phyloP scores from a whole-genome alignment of 164 flowering plant genomes.

The Macadamia tetraphylla region DNA sequence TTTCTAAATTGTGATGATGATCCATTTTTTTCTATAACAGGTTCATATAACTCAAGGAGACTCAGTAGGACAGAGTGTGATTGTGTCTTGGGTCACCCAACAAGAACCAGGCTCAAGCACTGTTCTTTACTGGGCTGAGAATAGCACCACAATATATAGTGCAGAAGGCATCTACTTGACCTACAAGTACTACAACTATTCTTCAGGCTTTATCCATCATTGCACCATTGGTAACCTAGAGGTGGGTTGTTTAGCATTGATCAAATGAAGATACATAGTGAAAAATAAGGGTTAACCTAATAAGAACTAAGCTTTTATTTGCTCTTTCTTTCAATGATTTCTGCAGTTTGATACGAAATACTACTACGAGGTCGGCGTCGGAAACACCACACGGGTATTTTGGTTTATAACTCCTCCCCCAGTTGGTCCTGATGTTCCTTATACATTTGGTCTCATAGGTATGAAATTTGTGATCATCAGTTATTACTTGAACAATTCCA shows the following conservation, averaged over 20 bases:
- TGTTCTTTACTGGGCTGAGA: conserved; percentile 46
- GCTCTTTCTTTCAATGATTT: background rate
- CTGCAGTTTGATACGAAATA: conserved; percentile 48
- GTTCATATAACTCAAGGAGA: too few relatives aligned
- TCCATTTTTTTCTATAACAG: too few relatives aligned
- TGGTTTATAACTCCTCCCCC: conserved; percentile 50
- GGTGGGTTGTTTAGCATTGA: conserved; percentile 27
- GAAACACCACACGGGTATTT: conserved; percentile 28
- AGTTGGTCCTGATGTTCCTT: conserved; percentile 54
- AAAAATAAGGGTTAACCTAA: too few relatives aligned
- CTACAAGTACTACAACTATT: conserved; percentile 58
- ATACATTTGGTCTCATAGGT: conserved; percentile 57
- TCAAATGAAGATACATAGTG: background rate
- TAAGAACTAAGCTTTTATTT: background rate
- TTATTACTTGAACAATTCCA: too few relatives aligned
- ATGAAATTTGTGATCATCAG: background rate
- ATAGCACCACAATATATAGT: conserved; percentile 17
- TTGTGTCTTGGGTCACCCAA: too few relatives aligned
- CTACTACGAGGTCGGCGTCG: conserved; percentile 42
- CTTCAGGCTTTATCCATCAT: conserved; percentile 77
- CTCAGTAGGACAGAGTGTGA: too few relatives aligned
- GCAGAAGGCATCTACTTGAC: conserved; percentile 33
- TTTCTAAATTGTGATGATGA: too few relatives aligned
- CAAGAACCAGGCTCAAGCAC: too few relatives aligned
- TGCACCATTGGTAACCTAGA: conserved; percentile 49